Percentiles rank a stretch among this genome's conserved stretches.
phyloP scores from a whole-genome alignment of 176 grass and related monocot species.

The Avena atlantica region DNA sequence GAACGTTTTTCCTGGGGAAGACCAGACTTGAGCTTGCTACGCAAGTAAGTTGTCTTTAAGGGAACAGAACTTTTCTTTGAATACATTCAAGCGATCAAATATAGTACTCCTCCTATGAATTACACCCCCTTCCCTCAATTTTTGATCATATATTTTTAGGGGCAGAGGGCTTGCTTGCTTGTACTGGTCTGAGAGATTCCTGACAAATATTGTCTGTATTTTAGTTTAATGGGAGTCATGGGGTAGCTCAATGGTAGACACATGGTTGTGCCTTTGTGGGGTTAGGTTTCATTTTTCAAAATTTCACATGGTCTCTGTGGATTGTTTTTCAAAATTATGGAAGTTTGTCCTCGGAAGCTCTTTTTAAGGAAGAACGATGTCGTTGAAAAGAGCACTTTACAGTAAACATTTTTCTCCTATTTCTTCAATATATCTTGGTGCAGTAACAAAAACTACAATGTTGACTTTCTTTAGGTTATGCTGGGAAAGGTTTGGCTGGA shows the following conservation, averaged over 20 bases:
- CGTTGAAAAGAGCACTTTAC: background rate
- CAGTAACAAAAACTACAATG: constrained; percentile 27
- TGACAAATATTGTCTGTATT: constrained; percentile 24
- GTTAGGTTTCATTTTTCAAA: constrained; percentile 13
- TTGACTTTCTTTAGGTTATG: constrained; percentile 66
- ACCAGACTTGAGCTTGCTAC: constrained; percentile 84
- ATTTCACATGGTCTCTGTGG: background rate
- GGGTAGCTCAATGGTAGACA: constrained; percentile 1
- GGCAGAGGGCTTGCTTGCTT: constrained; percentile 19
- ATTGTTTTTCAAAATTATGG: background rate
- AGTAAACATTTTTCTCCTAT: background rate
- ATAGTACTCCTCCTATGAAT: background rate
- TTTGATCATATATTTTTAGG: constrained; percentile 18
- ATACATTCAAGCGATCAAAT: background rate
- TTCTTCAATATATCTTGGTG: constrained; percentile 22
- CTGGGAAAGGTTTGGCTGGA: constrained; percentile 97
- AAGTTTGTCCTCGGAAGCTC: background rate
- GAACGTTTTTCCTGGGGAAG: constrained; percentile 90
- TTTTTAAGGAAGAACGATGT: background rate
- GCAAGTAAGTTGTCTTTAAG: constrained; percentile 72
- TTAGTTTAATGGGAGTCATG: background rate
- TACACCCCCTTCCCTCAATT: constrained; percentile 28
- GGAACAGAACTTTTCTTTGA: constrained; percentile 6
- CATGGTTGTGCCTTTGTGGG: constrained; percentile 1
- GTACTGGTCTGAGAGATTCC: background rate